These are phyloP conservation scores for Pseudozyma flocculosa DNA, from an alignment of 1,284 basidiomycete genomes.

Conservation along the genomic window DNA sequence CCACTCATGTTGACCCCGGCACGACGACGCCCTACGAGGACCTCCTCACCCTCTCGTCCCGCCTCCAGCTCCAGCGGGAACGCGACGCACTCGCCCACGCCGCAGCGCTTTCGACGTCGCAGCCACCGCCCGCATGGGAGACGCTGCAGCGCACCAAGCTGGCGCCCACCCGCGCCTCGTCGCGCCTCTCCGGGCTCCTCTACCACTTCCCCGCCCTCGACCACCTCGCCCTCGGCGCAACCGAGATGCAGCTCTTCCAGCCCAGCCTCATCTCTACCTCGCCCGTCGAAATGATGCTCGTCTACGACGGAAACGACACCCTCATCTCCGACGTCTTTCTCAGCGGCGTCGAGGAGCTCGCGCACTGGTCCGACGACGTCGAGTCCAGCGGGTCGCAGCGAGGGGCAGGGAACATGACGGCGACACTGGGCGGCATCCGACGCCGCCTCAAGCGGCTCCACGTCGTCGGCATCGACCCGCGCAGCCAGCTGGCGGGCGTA, in stretches of 20 bases:
- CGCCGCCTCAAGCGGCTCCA: slow-evolving; percentile 12
- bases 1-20: too few relatives aligned
- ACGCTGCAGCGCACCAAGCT: background rate
- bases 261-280: background rate
- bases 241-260: background rate
- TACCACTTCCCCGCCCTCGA: background rate
- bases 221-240: background rate
- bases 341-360: background rate
- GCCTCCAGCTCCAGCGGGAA: too few relatives aligned
- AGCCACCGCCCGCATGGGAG: too few relatives aligned
- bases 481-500: slow-evolving; percentile 22
- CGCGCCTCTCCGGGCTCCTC: background rate
- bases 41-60: too few relatives aligned
- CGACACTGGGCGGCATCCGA: slow-evolving; percentile 2
- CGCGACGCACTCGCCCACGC: too few relatives aligned
- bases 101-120: too few relatives aligned
- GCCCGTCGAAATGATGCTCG: slow-evolving; percentile 4
- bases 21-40: too few relatives aligned
- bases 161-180: background rate
- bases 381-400: background rate
- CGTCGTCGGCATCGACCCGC: slow-evolving; percentile 14
- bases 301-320: slow-evolving; percentile 2
- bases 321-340: background rate
- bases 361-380: background rate
- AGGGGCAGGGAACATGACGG: background rate